Evolutionary conservation across 441 rosid species (phyloP).

Genomic region (Breynia disticha): DNA sequence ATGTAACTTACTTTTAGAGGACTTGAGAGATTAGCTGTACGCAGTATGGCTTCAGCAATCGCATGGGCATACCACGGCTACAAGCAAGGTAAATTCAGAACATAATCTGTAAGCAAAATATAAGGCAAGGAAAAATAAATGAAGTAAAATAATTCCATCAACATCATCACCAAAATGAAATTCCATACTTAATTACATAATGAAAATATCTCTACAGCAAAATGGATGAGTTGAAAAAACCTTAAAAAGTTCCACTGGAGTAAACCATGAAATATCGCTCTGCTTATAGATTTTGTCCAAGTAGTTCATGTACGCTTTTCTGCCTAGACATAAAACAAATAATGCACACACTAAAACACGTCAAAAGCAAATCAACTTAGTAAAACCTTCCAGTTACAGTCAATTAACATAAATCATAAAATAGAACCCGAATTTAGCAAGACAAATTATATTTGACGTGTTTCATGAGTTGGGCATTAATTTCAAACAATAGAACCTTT

Average conservation of each 20-base stretch:
- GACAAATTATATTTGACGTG: too few species aligned
- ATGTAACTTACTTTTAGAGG: conserved; percentile 56
- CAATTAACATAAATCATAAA: neutral
- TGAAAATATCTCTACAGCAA: neutral
- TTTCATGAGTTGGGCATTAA: too few species aligned
- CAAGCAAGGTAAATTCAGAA: conserved; percentile 13
- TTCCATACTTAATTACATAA: neutral
- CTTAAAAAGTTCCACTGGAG: conserved; percentile 97
- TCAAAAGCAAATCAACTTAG: neutral
- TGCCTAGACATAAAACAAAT: conserved; percentile 32
- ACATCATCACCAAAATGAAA: neutral
- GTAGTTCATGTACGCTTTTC: conserved; percentile 69
- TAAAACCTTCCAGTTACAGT: neutral
- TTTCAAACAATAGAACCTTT: too few species aligned
- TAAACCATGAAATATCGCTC: conserved; percentile 92
- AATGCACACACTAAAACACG: conserved; percentile 1
- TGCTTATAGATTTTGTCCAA: conserved; percentile 79
- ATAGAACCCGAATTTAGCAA: too few species aligned
- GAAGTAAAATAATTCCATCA: neutral
- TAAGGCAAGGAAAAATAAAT: neutral
- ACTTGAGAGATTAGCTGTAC: conserved; percentile 75
- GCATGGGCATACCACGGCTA: conserved; percentile 99
- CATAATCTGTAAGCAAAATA: conserved; percentile 7
- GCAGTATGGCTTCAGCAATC: conserved; percentile 87
- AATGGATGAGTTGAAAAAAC: conserved; percentile 23